Base-by-base conservation (phyloP, 176 grass and related monocot genomes). In the Ensete ventricosum region DNA sequence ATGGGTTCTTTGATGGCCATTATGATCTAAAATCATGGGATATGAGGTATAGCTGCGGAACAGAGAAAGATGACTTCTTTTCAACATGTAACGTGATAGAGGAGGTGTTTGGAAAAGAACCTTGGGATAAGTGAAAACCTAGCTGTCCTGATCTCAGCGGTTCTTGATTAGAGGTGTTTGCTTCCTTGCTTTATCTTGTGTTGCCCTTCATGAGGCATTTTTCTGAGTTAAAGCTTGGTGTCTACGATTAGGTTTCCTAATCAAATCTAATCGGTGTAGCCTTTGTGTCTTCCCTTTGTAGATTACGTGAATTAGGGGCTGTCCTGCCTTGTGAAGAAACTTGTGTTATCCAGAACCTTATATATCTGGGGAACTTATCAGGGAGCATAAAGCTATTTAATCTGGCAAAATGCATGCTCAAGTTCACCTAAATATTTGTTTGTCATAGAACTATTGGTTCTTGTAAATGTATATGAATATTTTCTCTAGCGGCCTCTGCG, bases 81-180 rank as follows among this genome's bases (percentile, higher is more conserved):
- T 85, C 92, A 0, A 89, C 89, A 2, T 81, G 68, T 78, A 91
- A 96, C 87, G 84, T 89, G 53, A 89, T 92, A 67, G 86, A 96
- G 79, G 86, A 96, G 82, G 86, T 96, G 63, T 88, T 96, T 64
- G 89, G 92, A 13, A 87, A 91, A 76, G 86, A 75, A 58, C 75
- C 80, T 63, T 72, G 3, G 55, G 13, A 82, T 8, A 91, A 49
- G 53, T 65, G 48, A 80, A 64, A 29, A 29, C 27, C 75, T 59
- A 43, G 34, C 34, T 43, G 50, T 19, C 71, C 76, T 63, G 58
- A 26, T 62, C 20, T 62, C 2, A 4, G 34, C 0, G 3, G 34
- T 43, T 43, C 34, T 43, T 43, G 34, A 43, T 43, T 43, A 43
- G 34, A 0, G 34, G 34, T 43, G 5, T 6, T 43, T 43, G 34